Conservation (phyloP, 164 flowering plant species). For the Umbilicus rupestris region DNA sequence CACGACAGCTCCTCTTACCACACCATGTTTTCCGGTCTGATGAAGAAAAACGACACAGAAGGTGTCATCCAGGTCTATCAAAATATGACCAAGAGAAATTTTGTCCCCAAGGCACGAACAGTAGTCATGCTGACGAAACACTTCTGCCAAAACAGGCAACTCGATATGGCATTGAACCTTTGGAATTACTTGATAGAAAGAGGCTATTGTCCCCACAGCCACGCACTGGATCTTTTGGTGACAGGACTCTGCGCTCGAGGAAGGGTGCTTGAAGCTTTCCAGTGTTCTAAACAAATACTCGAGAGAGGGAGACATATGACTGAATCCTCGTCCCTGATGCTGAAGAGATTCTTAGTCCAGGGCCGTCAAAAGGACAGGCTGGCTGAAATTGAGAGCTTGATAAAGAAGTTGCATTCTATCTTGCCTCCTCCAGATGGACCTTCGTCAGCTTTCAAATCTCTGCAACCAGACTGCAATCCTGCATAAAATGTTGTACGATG, state of each 20-base stretch:
- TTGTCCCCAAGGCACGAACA: conserved; percentile 6
- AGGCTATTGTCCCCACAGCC: conserved; percentile 4
- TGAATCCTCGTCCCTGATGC: neutral
- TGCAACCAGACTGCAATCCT: too few species aligned
- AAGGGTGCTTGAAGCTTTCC: conserved; percentile 6
- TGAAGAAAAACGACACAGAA: conserved; percentile 3
- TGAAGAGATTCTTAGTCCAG: conserved; percentile 3
- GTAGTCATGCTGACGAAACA: conserved; percentile 7
- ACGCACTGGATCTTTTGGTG: conserved; percentile 5
- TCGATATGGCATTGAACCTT: neutral
- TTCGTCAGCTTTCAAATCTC: neutral
- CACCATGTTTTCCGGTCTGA: conserved; percentile 6
- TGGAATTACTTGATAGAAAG: conserved; percentile 1
- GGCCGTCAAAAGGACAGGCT: neutral
- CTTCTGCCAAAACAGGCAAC: conserved; percentile 5
- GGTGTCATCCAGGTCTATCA: neutral
- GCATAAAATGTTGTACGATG: too few species aligned
- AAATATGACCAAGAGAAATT: conserved; percentile 4
- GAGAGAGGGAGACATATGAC: conserved; percentile 6
- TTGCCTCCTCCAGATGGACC: conserved; percentile 4
- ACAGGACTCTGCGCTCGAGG: conserved; percentile 3
- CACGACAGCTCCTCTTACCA: conserved; percentile 4
- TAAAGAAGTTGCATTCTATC: neutral
- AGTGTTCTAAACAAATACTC: conserved; percentile 1
- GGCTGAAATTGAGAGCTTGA: conserved; percentile 1